Evolutionary conservation across 2,329 filamentous ascomycete species (phyloP).

Genomic region (Epichloe festucae): DNA sequence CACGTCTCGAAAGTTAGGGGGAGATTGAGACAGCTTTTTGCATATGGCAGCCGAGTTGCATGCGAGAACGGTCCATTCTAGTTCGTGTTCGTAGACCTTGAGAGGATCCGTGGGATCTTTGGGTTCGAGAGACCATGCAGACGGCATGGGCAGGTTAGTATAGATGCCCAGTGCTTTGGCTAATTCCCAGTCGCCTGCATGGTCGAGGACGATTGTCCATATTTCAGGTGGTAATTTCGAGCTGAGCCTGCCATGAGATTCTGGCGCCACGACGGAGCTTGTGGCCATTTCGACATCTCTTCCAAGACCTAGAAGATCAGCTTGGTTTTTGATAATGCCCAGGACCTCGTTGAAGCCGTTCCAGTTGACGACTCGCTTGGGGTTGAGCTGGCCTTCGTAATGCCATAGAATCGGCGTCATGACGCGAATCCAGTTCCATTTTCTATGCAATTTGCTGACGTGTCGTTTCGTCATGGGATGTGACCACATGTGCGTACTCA

Average conservation of each 20-base stretch:
- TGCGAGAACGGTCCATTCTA: conserved; percentile 76
- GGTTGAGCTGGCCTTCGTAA: conserved; percentile 42
- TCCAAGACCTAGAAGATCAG: conserved; percentile 61
- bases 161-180: conserved; percentile 70
- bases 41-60: conserved; percentile 59
- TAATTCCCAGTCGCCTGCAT: conserved; percentile 81
- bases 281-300: conserved; percentile 51
- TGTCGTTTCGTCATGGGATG: conserved; percentile 83
- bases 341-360: conserved; percentile 58
- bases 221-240: conserved; percentile 65
- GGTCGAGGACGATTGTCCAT: conserved; percentile 79
- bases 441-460: conserved; percentile 66
- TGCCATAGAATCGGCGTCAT: conserved; percentile 74
- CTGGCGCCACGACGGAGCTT: conserved; percentile 22
- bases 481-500: conserved; percentile 83
- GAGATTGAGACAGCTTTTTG: conserved; percentile 57
- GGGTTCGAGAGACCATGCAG: conserved; percentile 52
- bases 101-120: conserved; percentile 49
- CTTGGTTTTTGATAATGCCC: conserved; percentile 62
- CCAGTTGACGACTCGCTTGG: conserved; percentile 46
- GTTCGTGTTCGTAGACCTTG: conserved; percentile 59
- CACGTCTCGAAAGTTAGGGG: conserved; percentile 58
- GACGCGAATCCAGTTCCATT: conserved; percentile 79
- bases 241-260: conserved; percentile 20
- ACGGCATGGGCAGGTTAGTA: conserved; percentile 60